Evolutionary conservation across 306 rosid species (phyloP).

Genomic region (Vachellia collinsii): DNA sequence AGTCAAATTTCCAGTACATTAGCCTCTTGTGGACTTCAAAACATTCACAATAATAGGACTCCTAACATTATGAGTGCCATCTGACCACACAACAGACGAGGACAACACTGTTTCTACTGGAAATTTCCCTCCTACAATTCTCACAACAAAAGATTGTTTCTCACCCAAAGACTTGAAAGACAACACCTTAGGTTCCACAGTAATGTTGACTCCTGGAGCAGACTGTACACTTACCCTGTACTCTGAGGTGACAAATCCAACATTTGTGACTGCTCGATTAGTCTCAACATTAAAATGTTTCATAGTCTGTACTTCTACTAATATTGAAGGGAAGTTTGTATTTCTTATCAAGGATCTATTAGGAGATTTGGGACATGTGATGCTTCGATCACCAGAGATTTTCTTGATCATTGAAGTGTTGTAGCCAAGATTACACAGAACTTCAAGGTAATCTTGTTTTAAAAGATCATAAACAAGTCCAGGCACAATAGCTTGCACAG

Average conservation of each 20-base stretch:
- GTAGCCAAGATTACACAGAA: slow-evolving; percentile 35
- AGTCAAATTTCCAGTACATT: not conserved
- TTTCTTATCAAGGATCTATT: slow-evolving; percentile 11
- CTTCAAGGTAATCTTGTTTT: slow-evolving; percentile 34
- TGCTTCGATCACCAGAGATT: not conserved
- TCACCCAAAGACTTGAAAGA: slow-evolving; percentile 42
- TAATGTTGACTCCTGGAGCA: not conserved
- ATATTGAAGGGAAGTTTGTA: slow-evolving; percentile 44
- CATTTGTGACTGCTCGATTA: slow-evolving; percentile 44
- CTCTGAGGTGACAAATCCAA: slow-evolving; percentile 39
- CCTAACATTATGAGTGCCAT: slow-evolving; percentile 39
- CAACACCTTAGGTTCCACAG: slow-evolving; percentile 42
- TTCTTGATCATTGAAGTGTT: not conserved
- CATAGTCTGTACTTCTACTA: slow-evolving; percentile 5
- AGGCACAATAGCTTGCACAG: slow-evolving; percentile 34
- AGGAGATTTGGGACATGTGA: not conserved
- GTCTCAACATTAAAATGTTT: slow-evolving; percentile 17
- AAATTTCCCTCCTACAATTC: slow-evolving; percentile 24
- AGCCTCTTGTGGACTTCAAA: not conserved
- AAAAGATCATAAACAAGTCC: slow-evolving; percentile 43
- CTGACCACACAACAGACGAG: slow-evolving; percentile 42
- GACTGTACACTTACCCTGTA: slow-evolving; percentile 29
- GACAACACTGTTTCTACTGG: not conserved
- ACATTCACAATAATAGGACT: slow-evolving; percentile 36
- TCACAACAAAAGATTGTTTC: slow-evolving; percentile 43